A percentile compares a stretch with the other conserved stretches of the same genome.
These are phyloP conservation scores for Blastobotrys robertii DNA, from an alignment of 805 yeast genomes.

Conservation along the genomic window DNA sequence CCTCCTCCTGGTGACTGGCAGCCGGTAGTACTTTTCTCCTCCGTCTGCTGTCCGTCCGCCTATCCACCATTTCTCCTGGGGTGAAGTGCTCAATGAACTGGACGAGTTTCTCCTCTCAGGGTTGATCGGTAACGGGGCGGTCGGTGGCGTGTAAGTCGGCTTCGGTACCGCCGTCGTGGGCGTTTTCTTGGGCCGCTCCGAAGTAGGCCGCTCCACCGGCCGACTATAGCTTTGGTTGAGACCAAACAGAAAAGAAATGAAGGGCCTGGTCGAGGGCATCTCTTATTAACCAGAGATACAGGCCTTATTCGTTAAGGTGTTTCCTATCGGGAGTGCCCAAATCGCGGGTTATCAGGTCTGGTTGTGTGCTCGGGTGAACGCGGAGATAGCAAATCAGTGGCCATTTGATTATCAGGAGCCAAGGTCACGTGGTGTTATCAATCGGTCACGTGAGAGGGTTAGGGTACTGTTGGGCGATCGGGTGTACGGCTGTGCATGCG, in stretches of 20 bases:
- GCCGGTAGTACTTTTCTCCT: slow-evolving; percentile 18
- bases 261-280: slow-evolving; percentile 19
- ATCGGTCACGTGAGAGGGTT: too few relatives aligned
- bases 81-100: slow-evolving; percentile 5
- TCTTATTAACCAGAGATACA: too few relatives aligned
- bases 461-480: too few relatives aligned
- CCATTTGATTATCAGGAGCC: too few relatives aligned
- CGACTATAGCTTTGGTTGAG: not conserved
- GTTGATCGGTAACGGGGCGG: not conserved
- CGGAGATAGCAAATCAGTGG: too few relatives aligned
- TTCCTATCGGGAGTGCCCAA: too few relatives aligned
- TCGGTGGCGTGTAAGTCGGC: slow-evolving; percentile 1
- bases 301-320: too few relatives aligned
- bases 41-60: slow-evolving; percentile 23
- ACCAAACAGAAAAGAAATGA: slow-evolving; percentile 18
- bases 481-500: too few relatives aligned
- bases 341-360: too few relatives aligned
- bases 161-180: not conserved
- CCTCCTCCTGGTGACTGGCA: slow-evolving; percentile 7
- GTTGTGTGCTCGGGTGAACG: too few relatives aligned
- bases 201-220: not conserved
- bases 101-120: slow-evolving; percentile 9
- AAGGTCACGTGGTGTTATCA: too few relatives aligned
- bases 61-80: slow-evolving; percentile 23
- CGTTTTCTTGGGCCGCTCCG: not conserved